These are phyloP conservation scores for Malassezia caprae DNA, from an alignment of 1,284 basidiomycete species.

Conservation along the genomic window DNA sequence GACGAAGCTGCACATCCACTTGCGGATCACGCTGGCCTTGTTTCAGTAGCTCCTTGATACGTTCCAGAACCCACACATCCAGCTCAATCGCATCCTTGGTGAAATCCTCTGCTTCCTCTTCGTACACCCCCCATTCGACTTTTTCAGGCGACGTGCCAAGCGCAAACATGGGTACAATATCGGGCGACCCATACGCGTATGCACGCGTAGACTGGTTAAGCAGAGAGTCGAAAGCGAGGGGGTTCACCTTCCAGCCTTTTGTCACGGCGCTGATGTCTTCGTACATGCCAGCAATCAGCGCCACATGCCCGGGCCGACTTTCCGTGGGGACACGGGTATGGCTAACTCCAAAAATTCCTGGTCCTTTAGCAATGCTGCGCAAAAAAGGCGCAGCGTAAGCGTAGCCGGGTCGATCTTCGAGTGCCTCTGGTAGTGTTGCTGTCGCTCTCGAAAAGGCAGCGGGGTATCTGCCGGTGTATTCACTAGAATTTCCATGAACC, in stretches of 20 bases:
- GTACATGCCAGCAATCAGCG: conserved; percentile 83
- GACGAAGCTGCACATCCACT: conserved; percentile 53
- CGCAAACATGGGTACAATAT: conserved; percentile 80
- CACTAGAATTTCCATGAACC: background rate
- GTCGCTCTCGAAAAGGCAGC: conserved; percentile 3
- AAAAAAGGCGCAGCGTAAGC: conserved; percentile 61
- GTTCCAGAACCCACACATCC: conserved; percentile 69
- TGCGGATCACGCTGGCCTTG: conserved; percentile 31
- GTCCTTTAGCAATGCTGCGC: conserved; percentile 57
- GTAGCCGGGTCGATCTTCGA: background rate
- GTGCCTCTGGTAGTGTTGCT: background rate
- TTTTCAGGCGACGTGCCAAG: conserved; percentile 59
- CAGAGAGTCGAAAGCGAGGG: conserved; percentile 78
- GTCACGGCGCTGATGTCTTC: conserved; percentile 84
- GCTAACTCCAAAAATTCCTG: conserved; percentile 69
- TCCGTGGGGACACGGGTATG: conserved; percentile 83
- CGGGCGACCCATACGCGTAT: conserved; percentile 76
- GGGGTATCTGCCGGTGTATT: background rate
- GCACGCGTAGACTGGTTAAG: conserved; percentile 72
- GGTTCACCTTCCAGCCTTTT: conserved; percentile 78
- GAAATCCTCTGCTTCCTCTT: conserved; percentile 60
- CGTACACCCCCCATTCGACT: conserved; percentile 67
- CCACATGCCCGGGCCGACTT: conserved; percentile 73
- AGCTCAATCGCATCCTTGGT: conserved; percentile 62
- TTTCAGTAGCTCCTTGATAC: conserved; percentile 53